These are phyloP conservation scores for Thermochaetoides thermophila DNA, from an alignment of 495 filamentous ascomycete species.

Conservation along the genomic window DNA sequence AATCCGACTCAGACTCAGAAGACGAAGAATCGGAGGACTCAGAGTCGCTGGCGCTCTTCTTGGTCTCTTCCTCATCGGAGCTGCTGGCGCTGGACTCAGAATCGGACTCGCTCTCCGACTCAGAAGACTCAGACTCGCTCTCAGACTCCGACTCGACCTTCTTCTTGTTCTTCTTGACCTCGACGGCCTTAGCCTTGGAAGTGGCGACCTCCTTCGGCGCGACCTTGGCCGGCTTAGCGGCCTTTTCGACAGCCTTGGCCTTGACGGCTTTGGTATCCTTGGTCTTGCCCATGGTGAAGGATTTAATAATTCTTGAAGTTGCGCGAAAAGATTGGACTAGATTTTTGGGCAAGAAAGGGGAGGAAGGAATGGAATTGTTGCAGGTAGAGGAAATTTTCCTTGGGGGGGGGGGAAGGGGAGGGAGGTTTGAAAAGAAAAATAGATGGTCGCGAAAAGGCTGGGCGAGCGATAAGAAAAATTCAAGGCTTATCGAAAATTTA, in stretches of 20 bases:
- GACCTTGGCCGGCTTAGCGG: constrained; percentile 7
- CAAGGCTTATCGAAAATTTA: constrained; percentile 3
- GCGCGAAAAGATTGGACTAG: constrained; percentile 9
- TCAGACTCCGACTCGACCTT: constrained; percentile 23
- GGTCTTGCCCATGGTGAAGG: constrained; percentile 40
- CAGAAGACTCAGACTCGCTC: constrained; percentile 16
- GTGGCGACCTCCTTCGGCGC: constrained; percentile 10
- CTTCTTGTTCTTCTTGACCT: constrained; percentile 16
- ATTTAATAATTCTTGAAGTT: constrained; percentile 6
- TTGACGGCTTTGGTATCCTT: constrained; percentile 37
- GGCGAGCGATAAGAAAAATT: not conserved
- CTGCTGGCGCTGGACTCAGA: too few species aligned
- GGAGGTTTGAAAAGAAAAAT: not conserved
- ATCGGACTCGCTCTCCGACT: constrained; percentile 21
- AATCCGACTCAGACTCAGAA: constrained; percentile 22
- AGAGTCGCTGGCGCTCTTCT: constrained; percentile 10
- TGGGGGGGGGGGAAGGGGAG: constrained; percentile 3
- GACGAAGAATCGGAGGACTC: constrained; percentile 11
- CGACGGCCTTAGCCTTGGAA: constrained; percentile 12
- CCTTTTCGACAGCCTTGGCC: constrained; percentile 16
- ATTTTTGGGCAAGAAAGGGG: constrained; percentile 5
- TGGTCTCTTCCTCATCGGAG: constrained; percentile 3
- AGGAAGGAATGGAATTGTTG: constrained; percentile 2
- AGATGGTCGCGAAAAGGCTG: not conserved
- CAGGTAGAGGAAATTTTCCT: constrained; percentile 12